Evolutionary conservation across 2,329 filamentous ascomycete species (phyloP), one percentile per base, ranked within the genome.

Genomic region (Mycosphaerella sp.): DNA sequence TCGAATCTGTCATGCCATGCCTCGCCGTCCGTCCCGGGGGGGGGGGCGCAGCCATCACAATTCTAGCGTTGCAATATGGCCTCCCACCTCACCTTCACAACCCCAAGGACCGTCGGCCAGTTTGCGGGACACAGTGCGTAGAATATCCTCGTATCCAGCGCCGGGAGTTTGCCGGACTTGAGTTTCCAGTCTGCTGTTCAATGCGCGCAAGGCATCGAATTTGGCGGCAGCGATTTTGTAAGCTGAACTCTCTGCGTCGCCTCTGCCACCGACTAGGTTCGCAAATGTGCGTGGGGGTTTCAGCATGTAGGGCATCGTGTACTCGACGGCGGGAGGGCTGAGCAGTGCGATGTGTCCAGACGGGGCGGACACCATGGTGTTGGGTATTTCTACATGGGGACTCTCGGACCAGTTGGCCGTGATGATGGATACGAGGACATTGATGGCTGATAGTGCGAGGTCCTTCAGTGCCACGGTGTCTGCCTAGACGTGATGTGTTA

Each of bases 191-290:
- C 68, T 66, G 23, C 66, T 60, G 29, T 78, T 69, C n/a, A 83
- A 65, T 4, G 73, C 72, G 12, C 75, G 74, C 45, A 83, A 60
- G 2, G 77, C 76, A 52, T 81, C 80, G 59, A 80, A 80, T 61
- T 82, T 83, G 0, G 78, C 76, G 45, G 72, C 74, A 1, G 80
- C 80, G 41, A 84, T 73, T 57, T 76, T 75, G 68, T 80, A 83
- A 2, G 80, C 79, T 1, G 78, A 74, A 58, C 76, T 80, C 62
- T 83, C 78, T 1, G 76, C 69, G 62, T 82, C 80, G 2, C 78
- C 79, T 8, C 76, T 71, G 8, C 80, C 80, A 11, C 78, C 79
- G 0, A 82, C 80, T n/a, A 82, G 73, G 51, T 80, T 80, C 10
- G 76, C 75, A 56, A 80, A 82, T 0, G 76, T 78, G 31, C 77